Evolutionary conservation across 306 rosid genomes (phyloP), one percentile per base, ranked within the genome.

Genomic region (Datisca glomerata): DNA sequence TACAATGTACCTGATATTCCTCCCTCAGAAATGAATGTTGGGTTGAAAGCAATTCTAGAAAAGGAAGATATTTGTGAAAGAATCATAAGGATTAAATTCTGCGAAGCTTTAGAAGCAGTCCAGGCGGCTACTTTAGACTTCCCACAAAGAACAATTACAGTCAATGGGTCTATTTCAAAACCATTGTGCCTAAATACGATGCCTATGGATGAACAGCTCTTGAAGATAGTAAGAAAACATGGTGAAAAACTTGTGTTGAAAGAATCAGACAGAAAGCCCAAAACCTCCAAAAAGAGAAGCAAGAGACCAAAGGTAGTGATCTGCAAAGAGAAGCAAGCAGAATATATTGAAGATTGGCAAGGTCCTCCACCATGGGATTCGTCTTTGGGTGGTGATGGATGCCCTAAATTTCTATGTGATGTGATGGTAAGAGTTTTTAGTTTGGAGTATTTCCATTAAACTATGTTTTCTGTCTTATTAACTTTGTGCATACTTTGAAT

Each of bases 331-430:
- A 81, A 65, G 23, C 61, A 19, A 44, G 27, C 63, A 36, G 83
- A 74, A 51, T 43, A 58, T 43, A 36, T 47, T 44, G 82, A 76
- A 45, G 80, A 69, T 38, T 76, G 82, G 87, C 71, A 49, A 49
- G 93, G 87, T 13, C 72, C 63, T 3, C 60, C 78, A 20, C 85
- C 89, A 41, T 87, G 89, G 93, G 93, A 82, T 60, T 60, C 60
- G 24, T 61, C 75, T 12, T 28, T 67, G 22, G 89, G 93, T 16
- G 93, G 85, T 20, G 69, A 82, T 69, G 96, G 93, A 61, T 53
- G 38, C 64, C 93, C 96, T 21, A 76, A 74, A 71, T 82, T 87
- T 73, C 65, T 87, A 18, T 87, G 96, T 32, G 96, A 82, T 41
- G 89, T 79, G 41, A 87, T 87, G 94, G 97, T 87, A 72, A 62